Percentiles rank a stretch among this genome's conserved stretches.
Evolutionary conservation across 2,329 filamentous ascomycete species (phyloP).

Genomic region (Xylariales sp.): DNA sequence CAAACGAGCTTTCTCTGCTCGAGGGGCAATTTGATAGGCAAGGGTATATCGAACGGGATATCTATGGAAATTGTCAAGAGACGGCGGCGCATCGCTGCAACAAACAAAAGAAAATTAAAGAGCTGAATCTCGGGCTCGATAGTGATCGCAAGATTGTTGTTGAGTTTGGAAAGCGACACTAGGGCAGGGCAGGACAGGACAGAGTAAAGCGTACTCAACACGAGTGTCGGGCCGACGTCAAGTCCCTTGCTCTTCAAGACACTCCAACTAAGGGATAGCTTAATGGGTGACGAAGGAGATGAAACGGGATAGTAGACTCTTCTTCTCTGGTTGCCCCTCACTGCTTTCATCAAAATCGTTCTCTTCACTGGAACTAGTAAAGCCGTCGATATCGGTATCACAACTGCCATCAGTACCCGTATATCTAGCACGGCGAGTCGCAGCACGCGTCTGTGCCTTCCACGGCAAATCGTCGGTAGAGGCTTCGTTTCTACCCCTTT

Average conservation of each 20-base stretch:
- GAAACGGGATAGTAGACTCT: background rate
- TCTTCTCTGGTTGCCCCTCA: background rate
- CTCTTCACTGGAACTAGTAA: background rate
- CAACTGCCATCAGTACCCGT: constrained; percentile 22
- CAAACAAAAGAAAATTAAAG: background rate
- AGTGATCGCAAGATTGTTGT: background rate
- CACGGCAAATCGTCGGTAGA: background rate
- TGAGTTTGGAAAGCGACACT: background rate
- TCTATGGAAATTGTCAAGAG: background rate
- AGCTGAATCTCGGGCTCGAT: background rate
- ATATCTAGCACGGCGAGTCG: background rate
- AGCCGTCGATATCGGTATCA: constrained; percentile 16
- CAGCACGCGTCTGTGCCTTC: constrained; percentile 24
- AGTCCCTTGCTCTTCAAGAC: background rate
- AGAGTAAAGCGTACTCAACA: background rate
- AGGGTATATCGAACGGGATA: background rate
- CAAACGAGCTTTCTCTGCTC: background rate
- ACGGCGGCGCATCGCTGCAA: background rate
- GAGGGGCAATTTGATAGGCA: background rate
- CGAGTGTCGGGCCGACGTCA: background rate
- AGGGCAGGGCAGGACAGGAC: background rate
- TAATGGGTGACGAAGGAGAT: background rate
- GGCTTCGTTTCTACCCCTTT: background rate
- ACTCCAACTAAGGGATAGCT: background rate
- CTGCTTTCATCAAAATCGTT: too few species aligned